Evolutionary conservation across 2,329 filamentous ascomycete species (phyloP).

Genomic region (Apiospora arundinis): DNA sequence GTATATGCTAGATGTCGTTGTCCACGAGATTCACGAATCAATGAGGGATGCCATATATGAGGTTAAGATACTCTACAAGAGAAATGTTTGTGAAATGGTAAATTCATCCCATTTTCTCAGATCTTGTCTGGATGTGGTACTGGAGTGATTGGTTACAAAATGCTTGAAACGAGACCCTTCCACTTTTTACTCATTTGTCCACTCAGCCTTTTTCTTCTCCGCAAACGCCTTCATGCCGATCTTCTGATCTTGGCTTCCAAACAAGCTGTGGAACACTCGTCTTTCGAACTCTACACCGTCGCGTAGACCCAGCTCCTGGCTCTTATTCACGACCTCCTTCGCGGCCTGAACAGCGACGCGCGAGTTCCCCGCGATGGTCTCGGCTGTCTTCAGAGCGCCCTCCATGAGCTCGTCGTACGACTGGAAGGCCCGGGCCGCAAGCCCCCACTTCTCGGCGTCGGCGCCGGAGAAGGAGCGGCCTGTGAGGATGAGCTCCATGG

Average conservation of each 20-base stretch:
- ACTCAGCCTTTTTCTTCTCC: conserved; percentile 91
- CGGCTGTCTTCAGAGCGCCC: conserved; percentile 81
- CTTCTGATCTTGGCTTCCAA: conserved; percentile 96
- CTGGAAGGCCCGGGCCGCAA: conserved; percentile 83
- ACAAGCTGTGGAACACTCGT: conserved; percentile 88
- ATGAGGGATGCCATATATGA: not conserved
- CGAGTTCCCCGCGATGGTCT: conserved; percentile 87
- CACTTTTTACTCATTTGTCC: conserved; percentile 74
- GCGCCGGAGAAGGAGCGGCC: conserved; percentile 82
- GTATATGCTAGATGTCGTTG: not conserved
- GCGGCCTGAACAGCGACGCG: conserved; percentile 85
- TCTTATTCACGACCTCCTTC: conserved; percentile 99
- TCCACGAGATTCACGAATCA: not conserved
- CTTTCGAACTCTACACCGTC: conserved; percentile 97
- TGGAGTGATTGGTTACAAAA: not conserved
- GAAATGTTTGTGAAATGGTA: not conserved
- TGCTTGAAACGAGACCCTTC: not conserved
- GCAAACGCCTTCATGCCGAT: conserved; percentile 96
- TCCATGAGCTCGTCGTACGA: conserved; percentile 83
- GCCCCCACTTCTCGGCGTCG: conserved; percentile 88
- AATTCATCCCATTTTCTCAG: not conserved
- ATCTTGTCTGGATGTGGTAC: not conserved
- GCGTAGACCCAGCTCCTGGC: conserved; percentile 84
- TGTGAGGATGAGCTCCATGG: conserved; percentile 91
- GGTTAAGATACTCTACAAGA: not conserved